Base-by-base conservation (phyloP, 805 yeast species). In the Millerozyma acaciae region DNA sequence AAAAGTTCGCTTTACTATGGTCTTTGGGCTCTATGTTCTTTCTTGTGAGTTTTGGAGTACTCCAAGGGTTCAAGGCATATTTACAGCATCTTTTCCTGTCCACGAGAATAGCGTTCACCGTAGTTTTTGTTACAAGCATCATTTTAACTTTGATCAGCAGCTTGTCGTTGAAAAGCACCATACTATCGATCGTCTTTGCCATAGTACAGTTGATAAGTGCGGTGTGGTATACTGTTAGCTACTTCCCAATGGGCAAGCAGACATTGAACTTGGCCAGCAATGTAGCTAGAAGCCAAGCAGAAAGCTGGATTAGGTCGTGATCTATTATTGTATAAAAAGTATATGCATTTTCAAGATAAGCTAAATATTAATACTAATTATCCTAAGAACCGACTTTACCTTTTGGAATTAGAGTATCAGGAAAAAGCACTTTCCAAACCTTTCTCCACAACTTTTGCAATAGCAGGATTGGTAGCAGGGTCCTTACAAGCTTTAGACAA, bases 1-100 rank as follows among this genome's bases (percentile, higher is more conserved):
- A 69, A 26, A 68, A 66, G 42, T 67, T 68, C 50, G 72, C 73
- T 17, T 42, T 68, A n/a, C 50, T 68, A 33, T 68, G 73, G 73
- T 65, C 73, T 7, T 44, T 66, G 24, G 73, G 73, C 3, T 63
- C 70, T 12, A 61, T 68, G 12, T 62, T 68, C 47, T 68, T 68
- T 50, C 47, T 68, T 41, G 60, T 66, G 7, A 65, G 71, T 42
- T 68, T 68, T 42, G 73, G 73, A 5, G 71, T 67, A 4, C 48
- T 67, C 29, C 72, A 67, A 40, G 73, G 72, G 1, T 55, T 59
- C 40, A 49, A 51, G 42, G 51, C 70, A 2, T 67, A 67, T 39
- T 42, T 67, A 52, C 47, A 53, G 16, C 72, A 66, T 42, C 53
- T 67, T 38, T 60, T 58, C 39, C 62, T 61, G 50, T 65, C 72